phyloP scores from a whole-genome alignment of 306 rosid species.

The Argentina anserina region DNA sequence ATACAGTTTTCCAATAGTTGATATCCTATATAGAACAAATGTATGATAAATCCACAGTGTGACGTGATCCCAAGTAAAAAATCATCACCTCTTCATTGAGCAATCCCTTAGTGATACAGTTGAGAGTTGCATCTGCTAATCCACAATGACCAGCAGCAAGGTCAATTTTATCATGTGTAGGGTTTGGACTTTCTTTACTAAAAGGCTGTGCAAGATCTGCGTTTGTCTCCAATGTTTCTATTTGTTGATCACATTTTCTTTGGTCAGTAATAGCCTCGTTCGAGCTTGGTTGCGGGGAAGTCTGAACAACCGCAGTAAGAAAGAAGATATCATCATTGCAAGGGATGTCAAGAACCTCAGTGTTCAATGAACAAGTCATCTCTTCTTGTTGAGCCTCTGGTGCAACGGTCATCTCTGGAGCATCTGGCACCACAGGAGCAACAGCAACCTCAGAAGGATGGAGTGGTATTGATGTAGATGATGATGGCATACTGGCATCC shows the following conservation, averaged over 20 bases:
- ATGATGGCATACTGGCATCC: slow-evolving; percentile 21
- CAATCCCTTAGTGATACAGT: slow-evolving; percentile 32
- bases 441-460: slow-evolving; percentile 12
- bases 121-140: slow-evolving; percentile 33
- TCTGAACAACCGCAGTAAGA: slow-evolving; percentile 12
- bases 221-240: slow-evolving; percentile 37
- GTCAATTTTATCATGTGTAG: slow-evolving; percentile 25
- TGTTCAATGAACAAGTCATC: slow-evolving; percentile 47
- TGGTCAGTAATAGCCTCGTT: slow-evolving; percentile 28
- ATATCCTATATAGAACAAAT: slow-evolving; percentile 15
- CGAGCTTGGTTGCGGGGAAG: slow-evolving; percentile 15
- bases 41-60: slow-evolving; percentile 3
- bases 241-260: slow-evolving; percentile 24
- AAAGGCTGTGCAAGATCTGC: slow-evolving; percentile 29
- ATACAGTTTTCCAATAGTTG: slow-evolving; percentile 9
- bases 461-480: slow-evolving; percentile 18
- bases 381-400: slow-evolving; percentile 23
- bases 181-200: slow-evolving; percentile 9
- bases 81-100: slow-evolving; percentile 51
- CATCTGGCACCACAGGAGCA: slow-evolving; percentile 1
- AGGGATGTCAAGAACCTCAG: slow-evolving; percentile 67
- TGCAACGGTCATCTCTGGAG: slow-evolving; percentile 14
- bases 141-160: slow-evolving; percentile 30
- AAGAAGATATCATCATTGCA: slow-evolving; percentile 29
- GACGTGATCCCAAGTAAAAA: slow-evolving; percentile 19